A percentile compares a stretch with the other conserved stretches of the same genome.
Conservation (phyloP, 2,329 filamentous ascomycete species). For the Cladosporium sp. region DNA sequence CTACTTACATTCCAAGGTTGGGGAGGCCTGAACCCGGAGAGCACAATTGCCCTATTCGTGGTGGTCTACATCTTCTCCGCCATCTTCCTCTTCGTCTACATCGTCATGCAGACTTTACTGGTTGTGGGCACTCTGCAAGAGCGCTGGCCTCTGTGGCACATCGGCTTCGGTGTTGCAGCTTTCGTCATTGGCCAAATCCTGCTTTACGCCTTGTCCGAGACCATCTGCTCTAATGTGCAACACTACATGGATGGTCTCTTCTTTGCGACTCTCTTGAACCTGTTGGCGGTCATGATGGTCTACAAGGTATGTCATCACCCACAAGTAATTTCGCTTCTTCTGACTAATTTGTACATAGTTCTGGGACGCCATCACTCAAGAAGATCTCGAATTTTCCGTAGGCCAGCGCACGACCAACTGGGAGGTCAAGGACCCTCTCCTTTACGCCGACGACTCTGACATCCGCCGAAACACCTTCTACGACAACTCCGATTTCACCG, state of each 20-base stretch:
- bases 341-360: slow-evolving; percentile 45
- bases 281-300: slow-evolving; percentile 97
- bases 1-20: slow-evolving; percentile 90
- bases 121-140: slow-evolving; percentile 89
- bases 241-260: slow-evolving; percentile 95
- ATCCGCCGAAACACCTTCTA: slow-evolving; percentile 67
- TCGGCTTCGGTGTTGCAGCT: slow-evolving; percentile 84
- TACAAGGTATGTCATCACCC: slow-evolving; percentile 61
- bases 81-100: slow-evolving; percentile 78
- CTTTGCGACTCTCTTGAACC: slow-evolving; percentile 88
- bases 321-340: slow-evolving; percentile 40
- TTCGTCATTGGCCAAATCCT: slow-evolving; percentile 90
- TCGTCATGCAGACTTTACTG: slow-evolving; percentile 81
- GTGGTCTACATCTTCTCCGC: slow-evolving; percentile 89
- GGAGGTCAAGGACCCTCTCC: slow-evolving; percentile 84
- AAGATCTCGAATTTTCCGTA: slow-evolving; percentile 97
- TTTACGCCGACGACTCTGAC: slow-evolving; percentile 73
- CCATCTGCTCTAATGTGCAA: slow-evolving; percentile 76
- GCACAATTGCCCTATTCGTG: slow-evolving; percentile 84
- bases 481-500: slow-evolving; percentile 61
- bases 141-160: slow-evolving; percentile 90
- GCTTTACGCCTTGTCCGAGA: slow-evolving; percentile 81
- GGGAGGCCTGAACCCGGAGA: slow-evolving; percentile 78
- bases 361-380: slow-evolving; percentile 98
- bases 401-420: slow-evolving; percentile 94